Evolutionary conservation across 2,329 filamentous ascomycete genomes (phyloP).

Genomic region (Colletotrichum melonis): DNA sequence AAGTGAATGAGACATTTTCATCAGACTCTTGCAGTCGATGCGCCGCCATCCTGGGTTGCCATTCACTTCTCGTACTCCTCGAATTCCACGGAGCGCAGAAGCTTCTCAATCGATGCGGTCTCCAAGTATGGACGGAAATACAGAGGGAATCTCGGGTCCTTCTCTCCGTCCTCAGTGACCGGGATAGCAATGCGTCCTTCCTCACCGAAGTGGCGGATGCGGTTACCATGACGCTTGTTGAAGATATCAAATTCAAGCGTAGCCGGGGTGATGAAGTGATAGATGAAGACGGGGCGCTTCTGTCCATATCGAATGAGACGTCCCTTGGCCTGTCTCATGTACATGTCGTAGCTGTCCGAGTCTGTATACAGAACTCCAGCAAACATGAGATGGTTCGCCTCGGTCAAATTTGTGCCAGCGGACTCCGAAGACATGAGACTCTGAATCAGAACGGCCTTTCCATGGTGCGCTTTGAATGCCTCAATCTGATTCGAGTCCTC

Average conservation of each 20-base stretch:
- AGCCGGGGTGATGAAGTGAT: conserved; percentile 50
- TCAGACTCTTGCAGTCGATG: not conserved
- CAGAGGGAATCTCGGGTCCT: not conserved
- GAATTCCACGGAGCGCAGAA: conserved; percentile 22
- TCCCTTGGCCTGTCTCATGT: conserved; percentile 53
- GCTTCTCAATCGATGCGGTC: not conserved
- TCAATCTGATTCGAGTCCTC: conserved; percentile 37
- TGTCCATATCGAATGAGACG: conserved; percentile 54
- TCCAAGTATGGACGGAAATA: conserved; percentile 12
- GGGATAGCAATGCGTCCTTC: not conserved
- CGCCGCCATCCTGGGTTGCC: not conserved
- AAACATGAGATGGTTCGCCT: conserved; percentile 57
- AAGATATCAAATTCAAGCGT: conserved; percentile 55
- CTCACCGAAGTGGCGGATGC: not conserved
- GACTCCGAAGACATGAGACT: conserved; percentile 51
- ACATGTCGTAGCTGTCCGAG: conserved; percentile 46
- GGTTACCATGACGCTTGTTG: conserved; percentile 33
- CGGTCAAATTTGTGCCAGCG: conserved; percentile 54
- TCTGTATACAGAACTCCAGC: conserved; percentile 47
- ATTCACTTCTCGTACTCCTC: conserved; percentile 23
- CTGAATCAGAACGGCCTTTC: conserved; percentile 48
- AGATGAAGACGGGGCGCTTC: conserved; percentile 49
- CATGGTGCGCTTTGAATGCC: conserved; percentile 41
- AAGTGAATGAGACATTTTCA: not conserved
- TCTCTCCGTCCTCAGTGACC: not conserved